phyloP scores from a whole-genome alignment of 202 grass and related monocot species.

The Dendrocalamus latiflorus region DNA sequence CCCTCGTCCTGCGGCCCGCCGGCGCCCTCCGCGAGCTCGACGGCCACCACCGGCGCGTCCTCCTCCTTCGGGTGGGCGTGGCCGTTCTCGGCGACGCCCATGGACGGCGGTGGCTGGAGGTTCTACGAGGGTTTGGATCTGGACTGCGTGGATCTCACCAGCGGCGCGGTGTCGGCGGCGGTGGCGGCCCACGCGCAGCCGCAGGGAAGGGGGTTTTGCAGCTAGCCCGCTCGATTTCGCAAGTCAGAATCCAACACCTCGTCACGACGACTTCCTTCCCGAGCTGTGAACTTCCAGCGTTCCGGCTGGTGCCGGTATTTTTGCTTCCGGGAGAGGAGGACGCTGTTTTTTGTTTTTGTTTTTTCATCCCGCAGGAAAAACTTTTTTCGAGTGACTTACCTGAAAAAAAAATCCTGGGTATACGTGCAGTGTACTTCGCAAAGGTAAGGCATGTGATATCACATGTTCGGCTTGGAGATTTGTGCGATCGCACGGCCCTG shows the following conservation, averaged over 20 bases:
- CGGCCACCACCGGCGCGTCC: not conserved
- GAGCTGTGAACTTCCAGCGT: constrained; percentile 19
- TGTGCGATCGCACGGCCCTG: not conserved
- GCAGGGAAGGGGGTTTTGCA: constrained; percentile 3
- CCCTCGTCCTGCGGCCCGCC: not conserved
- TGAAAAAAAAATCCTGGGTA: not conserved
- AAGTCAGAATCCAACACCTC: constrained; percentile 44
- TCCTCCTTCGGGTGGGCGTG: constrained; percentile 2
- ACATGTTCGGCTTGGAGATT: not conserved
- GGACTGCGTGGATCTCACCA: constrained; percentile 24
- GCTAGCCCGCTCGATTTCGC: constrained; percentile 27
- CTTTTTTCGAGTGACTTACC: not conserved
- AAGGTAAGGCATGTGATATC: not conserved
- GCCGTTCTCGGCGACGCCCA: constrained; percentile 41
- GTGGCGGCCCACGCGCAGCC: not conserved
- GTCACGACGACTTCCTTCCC: constrained; percentile 33
- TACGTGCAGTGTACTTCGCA: not conserved
- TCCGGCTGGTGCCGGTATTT: not conserved
- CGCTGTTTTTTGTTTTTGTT: not conserved
- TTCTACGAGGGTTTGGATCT: constrained; percentile 41
- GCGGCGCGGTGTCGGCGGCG: not conserved
- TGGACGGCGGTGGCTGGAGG: constrained; percentile 11
- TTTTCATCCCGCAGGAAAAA: not conserved
- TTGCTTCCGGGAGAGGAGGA: not conserved
- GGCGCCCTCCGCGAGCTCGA: constrained; percentile 20